Base-by-base conservation (phyloP, 2,329 filamentous ascomycete species). In the Alternaria tenuissima region DNA sequence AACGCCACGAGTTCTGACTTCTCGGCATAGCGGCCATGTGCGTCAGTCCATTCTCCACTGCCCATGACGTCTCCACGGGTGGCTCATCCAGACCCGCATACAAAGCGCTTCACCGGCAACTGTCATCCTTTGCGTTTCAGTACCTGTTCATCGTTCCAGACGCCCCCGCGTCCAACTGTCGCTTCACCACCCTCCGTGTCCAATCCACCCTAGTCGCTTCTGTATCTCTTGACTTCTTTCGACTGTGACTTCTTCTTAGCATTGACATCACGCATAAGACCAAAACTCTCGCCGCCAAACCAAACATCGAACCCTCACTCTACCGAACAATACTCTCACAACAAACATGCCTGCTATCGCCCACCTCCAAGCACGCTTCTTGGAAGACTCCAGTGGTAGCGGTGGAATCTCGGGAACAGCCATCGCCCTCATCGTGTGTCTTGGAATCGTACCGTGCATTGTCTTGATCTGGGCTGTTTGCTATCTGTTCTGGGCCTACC, bases 401-500 rank as follows among this genome's bases (percentile, higher is more conserved):
- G 59, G 59, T 39, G 58, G 59, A 18, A 64, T 73, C 14, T 61
- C 63, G n/a, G 56, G 56, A 39, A 65, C 61, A 5, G 57, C 68
- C 32, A 71, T 75, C 34, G 66, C 64, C 14, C 57, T 73, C 32
- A 69, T 76, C 30, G 53, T 76, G 44, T 61, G 65, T 24, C 46
- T 74, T 7, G 71, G 68, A 47, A 53, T 74, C 12, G 44, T 75
- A 14, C 72, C 72, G 18, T 64, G 65, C 47, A 62, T 75, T 38
- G 63, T 68, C 26, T 53, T 70, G 26, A 59, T 68, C 49, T 71
- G 69, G 59, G 62, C 70, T 4, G 68, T 71, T 26, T 55, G 68
- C 28, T 76, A 68, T 64, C 67, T 74, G 5, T 66, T 76, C n/a
- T 71, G 69, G 59, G 64, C 63, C 52, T 72, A 72, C 47, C 58